A percentile compares a stretch with the other conserved stretches of the same genome.
Evolutionary conservation across 306 rosid genomes (phyloP).

Genomic region (Aeschynomene evenia): DNA sequence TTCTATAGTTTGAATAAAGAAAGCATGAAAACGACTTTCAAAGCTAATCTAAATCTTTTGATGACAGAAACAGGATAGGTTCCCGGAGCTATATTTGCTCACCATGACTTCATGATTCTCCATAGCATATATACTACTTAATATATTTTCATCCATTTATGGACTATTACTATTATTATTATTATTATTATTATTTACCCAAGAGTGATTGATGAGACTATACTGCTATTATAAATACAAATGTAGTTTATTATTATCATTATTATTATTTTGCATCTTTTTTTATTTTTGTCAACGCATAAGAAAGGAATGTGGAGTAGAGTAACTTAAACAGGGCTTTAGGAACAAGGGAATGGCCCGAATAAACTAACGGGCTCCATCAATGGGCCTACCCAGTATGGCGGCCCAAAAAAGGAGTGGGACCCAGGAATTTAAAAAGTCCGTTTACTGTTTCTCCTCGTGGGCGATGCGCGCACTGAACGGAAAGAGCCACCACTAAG

Average conservation of each 20-base stretch:
- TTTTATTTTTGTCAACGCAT: too few relatives aligned
- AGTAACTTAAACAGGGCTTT: too few relatives aligned
- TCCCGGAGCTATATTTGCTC: not conserved
- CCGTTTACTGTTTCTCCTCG: constrained; percentile 32
- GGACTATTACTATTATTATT: too few relatives aligned
- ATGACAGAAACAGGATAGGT: not conserved
- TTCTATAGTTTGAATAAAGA: not conserved
- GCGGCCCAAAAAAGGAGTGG: constrained; percentile 28
- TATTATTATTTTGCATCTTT: too few relatives aligned
- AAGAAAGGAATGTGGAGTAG: too few relatives aligned
- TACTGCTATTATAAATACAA: too few relatives aligned
- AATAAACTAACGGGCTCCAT: too few relatives aligned
- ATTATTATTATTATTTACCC: too few relatives aligned
- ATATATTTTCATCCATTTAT: not conserved
- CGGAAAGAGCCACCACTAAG: constrained; percentile 38
- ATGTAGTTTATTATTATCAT: too few relatives aligned
- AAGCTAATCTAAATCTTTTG: not conserved
- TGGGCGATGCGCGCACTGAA: constrained; percentile 42
- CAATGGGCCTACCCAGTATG: not conserved
- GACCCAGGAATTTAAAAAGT: constrained; percentile 36
- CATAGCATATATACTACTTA: too few relatives aligned
- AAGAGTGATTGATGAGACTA: too few relatives aligned
- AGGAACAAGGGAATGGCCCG: too few relatives aligned
- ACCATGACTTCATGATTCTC: not conserved
- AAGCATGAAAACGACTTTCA: not conserved